Base-by-base conservation (phyloP, 768 basidiomycete species). In the Suillus ampliporus region DNA sequence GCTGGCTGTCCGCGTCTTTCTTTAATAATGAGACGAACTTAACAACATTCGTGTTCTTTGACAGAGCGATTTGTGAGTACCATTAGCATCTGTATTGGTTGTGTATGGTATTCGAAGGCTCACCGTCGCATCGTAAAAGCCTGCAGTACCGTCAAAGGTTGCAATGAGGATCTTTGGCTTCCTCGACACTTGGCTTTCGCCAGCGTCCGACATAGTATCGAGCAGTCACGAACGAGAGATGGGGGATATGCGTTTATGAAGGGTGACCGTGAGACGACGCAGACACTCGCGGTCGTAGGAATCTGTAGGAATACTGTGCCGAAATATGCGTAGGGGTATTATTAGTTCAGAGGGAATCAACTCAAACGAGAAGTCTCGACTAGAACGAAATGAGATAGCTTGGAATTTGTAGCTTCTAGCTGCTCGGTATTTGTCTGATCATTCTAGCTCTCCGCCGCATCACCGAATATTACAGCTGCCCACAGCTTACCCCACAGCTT, bases 91-190 rank as follows among this genome's bases (percentile, higher is more conserved):
- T 14, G n/a, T 5, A 10, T 43, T 14, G 15, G 19, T 28, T 3
- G 5, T 19, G 13, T 40, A 43, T 40, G 17, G 4, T 52, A 46
- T 54, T 34, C 11, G 37, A 28, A 38, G 28, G 62, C 84, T 35
- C 64, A 87, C 89, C 61, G 72, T 68, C 4, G 74, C 70, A 63
- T 79, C 74, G 64, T 83, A 90, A 66, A 86, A 80, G 59, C 79
- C 78, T 2, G 80, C 72, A 4, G 90, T 90, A 14, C 90, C 90
- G 65, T 91, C 90, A 68, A 91, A 91, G 72, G 87, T 89, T 26
- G 91, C 76, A 35, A 90, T 77, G 34, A 89, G 79, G 0, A 81
- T 82, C 37, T 84, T 82, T 11, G 80, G 69, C 46, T 61, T 58
- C 13, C 63, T 61, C 8, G 62, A 56, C 8, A 57, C 6, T 28